These are phyloP conservation scores for Chaetomiaceae sp. DNA, from an alignment of 2,329 filamentous ascomycete species.

Conservation along the genomic window DNA sequence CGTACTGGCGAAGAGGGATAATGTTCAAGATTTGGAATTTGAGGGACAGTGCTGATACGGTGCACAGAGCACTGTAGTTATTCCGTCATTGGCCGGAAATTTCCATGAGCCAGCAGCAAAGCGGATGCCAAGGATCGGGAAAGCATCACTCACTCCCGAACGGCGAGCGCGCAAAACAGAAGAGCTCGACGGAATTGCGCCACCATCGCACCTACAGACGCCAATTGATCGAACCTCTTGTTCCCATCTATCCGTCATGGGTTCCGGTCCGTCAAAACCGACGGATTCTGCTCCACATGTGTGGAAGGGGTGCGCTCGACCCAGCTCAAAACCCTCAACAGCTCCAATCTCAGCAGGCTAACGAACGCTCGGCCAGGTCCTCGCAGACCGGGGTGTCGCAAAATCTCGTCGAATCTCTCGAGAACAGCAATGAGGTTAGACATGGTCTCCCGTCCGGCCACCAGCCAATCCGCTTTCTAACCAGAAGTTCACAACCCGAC, in stretches of 20 bases:
- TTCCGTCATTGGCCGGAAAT: slow-evolving; percentile 20
- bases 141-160: slow-evolving; percentile 16
- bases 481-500: slow-evolving; percentile 16
- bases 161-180: slow-evolving; percentile 1
- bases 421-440: slow-evolving; percentile 78
- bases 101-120: slow-evolving; percentile 16
- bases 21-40: not conserved
- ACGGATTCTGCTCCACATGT: slow-evolving; percentile 39
- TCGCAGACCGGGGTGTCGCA: slow-evolving; percentile 63
- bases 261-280: slow-evolving; percentile 54
- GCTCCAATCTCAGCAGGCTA: not conserved
- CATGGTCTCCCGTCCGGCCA: not conserved
- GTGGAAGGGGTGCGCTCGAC: slow-evolving; percentile 53
- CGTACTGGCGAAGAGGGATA: too few relatives aligned
- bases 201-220: slow-evolving; percentile 1
- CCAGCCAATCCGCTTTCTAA: not conserved
- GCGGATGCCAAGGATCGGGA: slow-evolving; percentile 19
- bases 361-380: slow-evolving; percentile 30
- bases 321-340: slow-evolving; percentile 6
- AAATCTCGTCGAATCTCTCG: slow-evolving; percentile 75
- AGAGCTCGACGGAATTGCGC: slow-evolving; percentile 16
- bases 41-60: slow-evolving; percentile 2
- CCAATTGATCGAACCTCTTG: slow-evolving; percentile 28
- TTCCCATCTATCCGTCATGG: slow-evolving; percentile 41
- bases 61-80: slow-evolving; percentile 14